Conservation (phyloP, 495 filamentous ascomycete species). For the Xylaria acuta region DNA sequence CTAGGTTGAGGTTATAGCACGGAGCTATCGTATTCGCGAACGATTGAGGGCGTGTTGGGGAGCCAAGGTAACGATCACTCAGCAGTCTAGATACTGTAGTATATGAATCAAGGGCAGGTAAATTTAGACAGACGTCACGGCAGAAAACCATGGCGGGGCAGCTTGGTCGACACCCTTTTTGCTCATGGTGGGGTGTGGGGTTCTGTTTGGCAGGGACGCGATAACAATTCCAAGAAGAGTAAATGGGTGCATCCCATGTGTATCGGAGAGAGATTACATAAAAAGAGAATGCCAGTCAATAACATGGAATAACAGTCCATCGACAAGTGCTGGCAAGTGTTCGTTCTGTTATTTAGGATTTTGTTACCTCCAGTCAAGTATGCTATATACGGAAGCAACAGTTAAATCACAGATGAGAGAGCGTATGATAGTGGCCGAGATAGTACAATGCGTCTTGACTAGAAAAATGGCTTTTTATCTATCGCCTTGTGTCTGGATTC, state of each 20-base stretch:
- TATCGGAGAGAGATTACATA: neutral
- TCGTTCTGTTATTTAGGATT: neutral
- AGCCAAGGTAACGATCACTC: too few relatives aligned
- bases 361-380: neutral
- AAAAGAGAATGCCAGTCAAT: neutral
- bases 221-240: neutral
- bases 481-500: neutral
- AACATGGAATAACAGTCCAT: neutral
- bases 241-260: too few relatives aligned
- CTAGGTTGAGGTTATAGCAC: neutral
- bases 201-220: neutral
- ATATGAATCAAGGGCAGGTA: neutral
- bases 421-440: neutral
- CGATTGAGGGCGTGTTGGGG: neutral
- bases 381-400: neutral
- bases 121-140: slow-evolving; percentile 36
- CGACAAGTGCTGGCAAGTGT: neutral
- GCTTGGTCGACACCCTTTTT: slow-evolving; percentile 17
- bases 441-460: neutral
- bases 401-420: neutral
- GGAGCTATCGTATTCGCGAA: neutral
- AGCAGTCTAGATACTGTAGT: neutral
- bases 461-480: slow-evolving; percentile 11
- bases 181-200: slow-evolving; percentile 30
- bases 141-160: slow-evolving; percentile 37